Evolutionary conservation across 1,284 basidiomycete genomes (phyloP).

Genomic region (Heterobasidion parviporum): DNA sequence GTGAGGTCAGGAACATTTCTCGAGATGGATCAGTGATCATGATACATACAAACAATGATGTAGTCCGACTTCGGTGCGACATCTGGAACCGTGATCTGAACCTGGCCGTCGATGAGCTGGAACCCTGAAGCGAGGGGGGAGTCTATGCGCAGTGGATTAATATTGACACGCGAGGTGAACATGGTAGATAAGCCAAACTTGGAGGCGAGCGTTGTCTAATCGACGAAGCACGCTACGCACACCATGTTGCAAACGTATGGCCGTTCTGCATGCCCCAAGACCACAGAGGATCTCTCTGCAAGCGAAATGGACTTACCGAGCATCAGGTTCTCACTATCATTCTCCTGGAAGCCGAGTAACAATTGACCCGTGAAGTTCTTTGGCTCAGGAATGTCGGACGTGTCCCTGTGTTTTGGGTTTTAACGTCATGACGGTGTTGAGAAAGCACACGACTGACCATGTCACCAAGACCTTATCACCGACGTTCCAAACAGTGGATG

Average conservation of each 20-base stretch:
- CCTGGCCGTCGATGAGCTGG: conserved; percentile 39
- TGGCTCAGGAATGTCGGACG: conserved; percentile 37
- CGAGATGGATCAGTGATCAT: background rate
- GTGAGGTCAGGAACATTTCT: background rate
- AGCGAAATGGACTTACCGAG: conserved; percentile 32
- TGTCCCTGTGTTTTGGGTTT: conserved; percentile 32
- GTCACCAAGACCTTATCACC: conserved; percentile 46
- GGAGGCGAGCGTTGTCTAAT: background rate
- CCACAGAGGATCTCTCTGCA: background rate
- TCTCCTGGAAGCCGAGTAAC: conserved; percentile 39
- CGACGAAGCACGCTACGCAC: background rate
- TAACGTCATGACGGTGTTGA: background rate
- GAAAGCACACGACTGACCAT: conserved; percentile 34
- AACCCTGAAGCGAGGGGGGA: conserved; percentile 49
- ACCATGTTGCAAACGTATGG: background rate
- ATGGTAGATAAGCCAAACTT: background rate
- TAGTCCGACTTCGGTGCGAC: conserved; percentile 34
- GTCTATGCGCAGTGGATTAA: conserved; percentile 7
- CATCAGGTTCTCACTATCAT: conserved; percentile 44
- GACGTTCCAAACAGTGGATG: conserved; percentile 42
- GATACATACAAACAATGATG: conserved; percentile 37
- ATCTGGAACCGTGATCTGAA: conserved; percentile 47
- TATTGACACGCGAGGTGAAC: background rate
- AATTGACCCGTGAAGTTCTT: conserved; percentile 43
- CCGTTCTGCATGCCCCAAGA: background rate